phyloP scores from a whole-genome alignment of 208 protist genomes.

The Leishmania amazonensis region DNA sequence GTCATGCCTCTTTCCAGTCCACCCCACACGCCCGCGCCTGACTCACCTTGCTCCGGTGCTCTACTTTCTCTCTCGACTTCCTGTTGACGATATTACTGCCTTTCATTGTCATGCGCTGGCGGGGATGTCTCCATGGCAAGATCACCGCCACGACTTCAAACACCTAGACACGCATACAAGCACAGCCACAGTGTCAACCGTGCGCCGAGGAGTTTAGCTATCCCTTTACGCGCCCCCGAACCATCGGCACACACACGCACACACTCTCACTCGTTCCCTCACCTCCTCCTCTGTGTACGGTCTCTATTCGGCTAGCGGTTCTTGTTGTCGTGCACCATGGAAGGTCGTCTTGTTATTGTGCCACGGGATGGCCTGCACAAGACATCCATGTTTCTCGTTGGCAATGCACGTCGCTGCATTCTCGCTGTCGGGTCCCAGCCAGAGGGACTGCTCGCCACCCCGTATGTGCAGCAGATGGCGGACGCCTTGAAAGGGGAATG shows the following conservation, averaged over 20 bases:
- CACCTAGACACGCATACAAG: background rate
- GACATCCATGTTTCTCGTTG: constrained; percentile 65
- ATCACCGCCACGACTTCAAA: background rate
- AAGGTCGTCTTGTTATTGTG: constrained; percentile 55
- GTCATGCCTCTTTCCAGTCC: background rate
- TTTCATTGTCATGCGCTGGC: background rate
- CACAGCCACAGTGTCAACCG: background rate
- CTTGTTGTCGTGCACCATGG: constrained; percentile 20
- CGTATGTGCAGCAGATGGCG: constrained; percentile 56
- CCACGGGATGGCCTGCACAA: constrained; percentile 63
- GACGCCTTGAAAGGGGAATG: constrained; percentile 43
- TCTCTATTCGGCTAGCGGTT: background rate
- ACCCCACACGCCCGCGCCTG: background rate
- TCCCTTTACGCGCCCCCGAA: constrained; percentile 1
- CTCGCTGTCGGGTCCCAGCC: constrained; percentile 73
- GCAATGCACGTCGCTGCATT: constrained; percentile 51
- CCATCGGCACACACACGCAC: background rate
- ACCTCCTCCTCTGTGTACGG: too few relatives aligned
- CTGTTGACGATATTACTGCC: background rate
- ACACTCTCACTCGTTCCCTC: background rate
- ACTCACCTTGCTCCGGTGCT: background rate
- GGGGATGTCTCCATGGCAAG: background rate
- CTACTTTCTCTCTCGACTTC: background rate
- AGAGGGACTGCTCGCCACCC: constrained; percentile 66
- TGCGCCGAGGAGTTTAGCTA: background rate